Evolutionary conservation across 2,329 filamentous ascomycete species (phyloP), one percentile per base, ranked within the genome.

Genomic region (Aspergillus sp.): DNA sequence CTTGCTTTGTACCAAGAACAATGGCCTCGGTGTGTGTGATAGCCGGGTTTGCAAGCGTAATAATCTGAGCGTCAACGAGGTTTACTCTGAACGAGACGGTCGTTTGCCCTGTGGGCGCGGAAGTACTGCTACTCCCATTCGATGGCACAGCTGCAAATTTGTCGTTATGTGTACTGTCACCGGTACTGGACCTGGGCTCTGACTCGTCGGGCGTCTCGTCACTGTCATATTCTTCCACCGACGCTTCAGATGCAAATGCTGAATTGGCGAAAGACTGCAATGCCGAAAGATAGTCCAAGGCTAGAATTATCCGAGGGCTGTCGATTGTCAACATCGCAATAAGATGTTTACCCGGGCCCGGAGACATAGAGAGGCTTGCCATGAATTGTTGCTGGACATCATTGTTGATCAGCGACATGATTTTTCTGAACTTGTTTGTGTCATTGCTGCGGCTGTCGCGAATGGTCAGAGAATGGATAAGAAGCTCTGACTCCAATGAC

Each of bases 381-480:
- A 98, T 98, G 61, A 98, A 90, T 58, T 99, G 94, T 65, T 97
- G 90, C 41, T 82, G 80, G 46, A 93, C 89, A 47, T 90, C 85
- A 57, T 89, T 91, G 67, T 96, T 97, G 60, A 90, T 89, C 46
- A 94, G 83, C 1, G 90, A 90, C 93, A 98, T 97, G 70, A 98
- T 96, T 65, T 91, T 94, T 43, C 89, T 82, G 76, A 94, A 99
- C 63, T 94, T 96, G 73, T 96, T 98, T 4, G 85, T 86, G 57
- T 94, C 90, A 45, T 81, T 80, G 4, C 82, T 83, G n/a, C 94
- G 83, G 52, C 86, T 96, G 64, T 99, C 93, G 47, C 87, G 81
- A 54, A 97, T 95, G 0, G 89, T 95, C 65, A 98, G 96, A 0
- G 91, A 93, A 49, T 93, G 85, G 10, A 98, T 89, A 33, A 95